Percentiles rank a stretch among this genome's conserved stretches.
phyloP scores from a whole-genome alignment of 148 eudicot genomes.

The Cornus suecica region DNA sequence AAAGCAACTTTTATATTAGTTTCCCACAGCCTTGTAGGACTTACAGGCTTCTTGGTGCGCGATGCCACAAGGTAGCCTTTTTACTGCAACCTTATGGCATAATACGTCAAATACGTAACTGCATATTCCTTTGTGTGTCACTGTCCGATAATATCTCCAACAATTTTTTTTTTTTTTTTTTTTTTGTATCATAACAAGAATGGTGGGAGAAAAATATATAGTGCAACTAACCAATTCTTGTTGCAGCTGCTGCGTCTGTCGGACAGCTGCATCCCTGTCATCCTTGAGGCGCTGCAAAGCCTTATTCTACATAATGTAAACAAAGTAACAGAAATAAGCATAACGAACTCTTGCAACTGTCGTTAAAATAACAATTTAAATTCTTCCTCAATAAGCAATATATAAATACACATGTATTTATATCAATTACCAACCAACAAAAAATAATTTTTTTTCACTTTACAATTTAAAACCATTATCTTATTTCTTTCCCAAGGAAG shows the following conservation, averaged over 20 bases:
- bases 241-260: constrained; percentile 62
- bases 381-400: not conserved
- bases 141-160: not conserved
- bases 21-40: not conserved
- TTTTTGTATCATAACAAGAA: too few species aligned
- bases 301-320: constrained; percentile 31
- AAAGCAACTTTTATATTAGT: not conserved
- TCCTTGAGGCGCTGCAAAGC: constrained; percentile 53
- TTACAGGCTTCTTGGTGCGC: not conserved
- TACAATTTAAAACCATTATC: not conserved
- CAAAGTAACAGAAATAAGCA: not conserved
- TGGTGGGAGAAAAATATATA: not conserved
- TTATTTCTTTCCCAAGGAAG: not conserved
- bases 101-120: not conserved
- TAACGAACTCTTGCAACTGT: not conserved
- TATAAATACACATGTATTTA: not conserved
- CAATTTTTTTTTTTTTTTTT: too few species aligned
- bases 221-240: constrained; percentile 58
- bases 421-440: not conserved
- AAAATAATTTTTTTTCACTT: not conserved
- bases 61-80: not conserved
- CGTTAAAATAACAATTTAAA: not conserved
- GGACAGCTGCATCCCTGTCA: constrained; percentile 73
- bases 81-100: not conserved
- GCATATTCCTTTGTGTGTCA: not conserved